These are phyloP conservation scores for Syzygium syzygioides DNA, from an alignment of 441 rosid species.

Conservation along the genomic window DNA sequence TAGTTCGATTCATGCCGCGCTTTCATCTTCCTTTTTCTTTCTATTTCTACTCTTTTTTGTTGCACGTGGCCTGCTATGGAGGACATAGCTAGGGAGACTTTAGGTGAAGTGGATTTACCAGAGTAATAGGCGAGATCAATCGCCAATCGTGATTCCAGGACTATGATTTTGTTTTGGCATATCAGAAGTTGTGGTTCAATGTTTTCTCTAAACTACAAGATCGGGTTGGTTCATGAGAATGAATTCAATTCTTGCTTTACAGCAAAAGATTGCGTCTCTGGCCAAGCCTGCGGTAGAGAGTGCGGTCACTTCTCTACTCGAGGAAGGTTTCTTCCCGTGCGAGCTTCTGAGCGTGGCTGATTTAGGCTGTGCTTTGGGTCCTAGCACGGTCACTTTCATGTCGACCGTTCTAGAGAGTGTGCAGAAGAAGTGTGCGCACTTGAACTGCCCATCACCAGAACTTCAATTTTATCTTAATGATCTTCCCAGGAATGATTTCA, in stretches of 20 bases:
- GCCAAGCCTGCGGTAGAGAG: neutral
- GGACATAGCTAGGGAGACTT: neutral
- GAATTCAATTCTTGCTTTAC: neutral
- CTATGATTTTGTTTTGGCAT: neutral
- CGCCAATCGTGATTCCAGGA: neutral
- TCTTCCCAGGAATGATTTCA: neutral
- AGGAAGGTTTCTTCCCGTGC: neutral
- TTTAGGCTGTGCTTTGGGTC: neutral
- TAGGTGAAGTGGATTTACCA: neutral
- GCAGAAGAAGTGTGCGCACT: neutral
- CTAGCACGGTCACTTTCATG: neutral
- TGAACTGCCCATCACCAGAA: neutral
- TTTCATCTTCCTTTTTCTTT: no score
- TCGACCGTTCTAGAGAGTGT: neutral
- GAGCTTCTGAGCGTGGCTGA: neutral
- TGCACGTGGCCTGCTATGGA: neutral
- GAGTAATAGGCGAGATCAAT: neutral
- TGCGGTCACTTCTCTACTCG: neutral
- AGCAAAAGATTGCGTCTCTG: constrained; percentile 1
- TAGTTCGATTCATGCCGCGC: no score
- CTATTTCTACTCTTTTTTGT: neutral
- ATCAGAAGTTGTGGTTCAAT: neutral
- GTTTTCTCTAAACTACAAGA: neutral
- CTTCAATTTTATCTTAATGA: neutral
- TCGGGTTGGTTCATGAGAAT: neutral